Conservation (phyloP, 495 filamentous ascomycete species). For the Trichoderma asperelloides region DNA sequence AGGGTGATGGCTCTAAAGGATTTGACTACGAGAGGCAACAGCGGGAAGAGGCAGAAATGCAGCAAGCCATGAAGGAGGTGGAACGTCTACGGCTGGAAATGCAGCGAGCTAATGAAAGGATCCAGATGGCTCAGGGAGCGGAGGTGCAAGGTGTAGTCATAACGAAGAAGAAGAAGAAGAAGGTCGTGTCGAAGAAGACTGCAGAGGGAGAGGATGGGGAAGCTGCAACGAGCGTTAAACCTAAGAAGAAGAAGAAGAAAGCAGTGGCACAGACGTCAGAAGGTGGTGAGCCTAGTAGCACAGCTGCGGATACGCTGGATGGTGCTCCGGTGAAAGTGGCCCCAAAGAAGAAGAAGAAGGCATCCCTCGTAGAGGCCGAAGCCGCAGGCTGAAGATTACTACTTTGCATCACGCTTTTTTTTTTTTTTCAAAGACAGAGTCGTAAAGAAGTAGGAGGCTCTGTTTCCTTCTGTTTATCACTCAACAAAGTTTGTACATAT, state of each 20-base stretch:
- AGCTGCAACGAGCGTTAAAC: conserved; percentile 54
- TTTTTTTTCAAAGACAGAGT: not conserved
- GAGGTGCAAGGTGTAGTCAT: conserved; percentile 65
- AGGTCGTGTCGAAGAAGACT: conserved; percentile 24
- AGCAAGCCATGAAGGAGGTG: conserved; percentile 72
- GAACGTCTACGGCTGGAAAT: conserved; percentile 79
- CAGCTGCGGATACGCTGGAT: conserved; percentile 11
- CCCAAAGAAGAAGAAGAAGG: conserved; percentile 27
- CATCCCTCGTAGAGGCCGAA: conserved; percentile 15
- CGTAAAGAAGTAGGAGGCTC: no score
- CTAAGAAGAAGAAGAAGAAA: conserved; percentile 30
- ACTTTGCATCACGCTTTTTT: not conserved
- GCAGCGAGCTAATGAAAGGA: conserved; percentile 80
- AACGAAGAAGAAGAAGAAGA: conserved; percentile 66
- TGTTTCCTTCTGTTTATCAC: not conserved
- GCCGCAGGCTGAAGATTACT: conserved; percentile 5
- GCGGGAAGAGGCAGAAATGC: conserved; percentile 74
- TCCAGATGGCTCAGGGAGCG: conserved; percentile 59
- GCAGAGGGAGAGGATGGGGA: conserved; percentile 31
- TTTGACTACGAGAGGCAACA: conserved; percentile 44
- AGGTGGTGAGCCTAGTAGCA: not conserved
- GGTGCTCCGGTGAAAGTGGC: conserved; percentile 14
- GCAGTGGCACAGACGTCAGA: conserved; percentile 3
- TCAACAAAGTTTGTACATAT: not conserved
- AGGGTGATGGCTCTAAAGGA: conserved; percentile 28